Evolutionary conservation across 2,329 filamentous ascomycete genomes (phyloP).

Genomic region (Dactylellina cionopaga): DNA sequence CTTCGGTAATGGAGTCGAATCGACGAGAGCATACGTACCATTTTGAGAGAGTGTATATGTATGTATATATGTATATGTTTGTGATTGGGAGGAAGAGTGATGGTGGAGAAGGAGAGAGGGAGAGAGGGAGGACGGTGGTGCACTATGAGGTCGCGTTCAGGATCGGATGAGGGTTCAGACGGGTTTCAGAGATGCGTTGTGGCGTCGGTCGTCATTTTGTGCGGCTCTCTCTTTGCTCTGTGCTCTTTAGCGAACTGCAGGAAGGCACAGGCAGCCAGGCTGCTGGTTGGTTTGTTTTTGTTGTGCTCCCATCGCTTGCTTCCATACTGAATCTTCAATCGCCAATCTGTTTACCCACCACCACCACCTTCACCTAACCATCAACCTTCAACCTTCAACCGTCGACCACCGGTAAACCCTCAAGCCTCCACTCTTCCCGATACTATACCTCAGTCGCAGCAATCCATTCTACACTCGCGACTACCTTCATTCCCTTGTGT

Average conservation of each 20-base stretch:
- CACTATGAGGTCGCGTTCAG: constrained; percentile 24
- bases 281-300: constrained; percentile 33
- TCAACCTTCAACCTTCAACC: neutral
- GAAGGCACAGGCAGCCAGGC: neutral
- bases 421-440: too few species aligned
- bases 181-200: neutral
- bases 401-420: too few species aligned
- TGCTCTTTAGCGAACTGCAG: too few species aligned
- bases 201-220: constrained; percentile 14
- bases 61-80: neutral
- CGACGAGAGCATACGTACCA: neutral
- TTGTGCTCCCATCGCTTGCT: constrained; percentile 15
- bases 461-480: too few species aligned
- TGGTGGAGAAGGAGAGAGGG: constrained; percentile 15
- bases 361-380: neutral
- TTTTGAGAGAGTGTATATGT: neutral
- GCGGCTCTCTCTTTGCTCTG: constrained; percentile 17
- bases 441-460: too few species aligned
- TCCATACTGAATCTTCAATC: neutral
- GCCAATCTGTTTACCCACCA: neutral
- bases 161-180: neutral
- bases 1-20: too few species aligned
- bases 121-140: neutral
- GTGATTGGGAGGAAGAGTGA: neutral
- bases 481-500: too few species aligned